Evolutionary conservation across 2,329 filamentous ascomycete genomes (phyloP).

Genomic region (Ambrosiella xylebori): DNA sequence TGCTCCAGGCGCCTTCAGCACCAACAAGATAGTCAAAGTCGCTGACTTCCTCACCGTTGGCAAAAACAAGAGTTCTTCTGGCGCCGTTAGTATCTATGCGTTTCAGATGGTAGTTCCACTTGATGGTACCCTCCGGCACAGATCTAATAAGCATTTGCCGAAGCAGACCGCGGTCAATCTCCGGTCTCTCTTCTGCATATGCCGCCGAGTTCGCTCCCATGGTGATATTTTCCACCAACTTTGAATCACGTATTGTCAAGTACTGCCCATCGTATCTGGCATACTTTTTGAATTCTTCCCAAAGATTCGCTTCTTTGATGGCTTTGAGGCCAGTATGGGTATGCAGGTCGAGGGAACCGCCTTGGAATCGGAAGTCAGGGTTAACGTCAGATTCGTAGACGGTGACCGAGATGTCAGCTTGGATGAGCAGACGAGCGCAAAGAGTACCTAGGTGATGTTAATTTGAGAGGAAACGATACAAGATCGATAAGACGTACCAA

Average conservation of each 20-base stretch:
- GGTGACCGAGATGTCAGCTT: conserved; percentile 27
- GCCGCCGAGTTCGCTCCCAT: conserved; percentile 18
- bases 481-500: conserved; percentile 18
- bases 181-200: conserved; percentile 24
- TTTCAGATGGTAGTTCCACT: conserved; percentile 28
- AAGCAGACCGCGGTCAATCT: conserved; percentile 34
- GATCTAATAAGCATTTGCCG: conserved; percentile 28
- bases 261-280: conserved; percentile 36
- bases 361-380: conserved; percentile 29
- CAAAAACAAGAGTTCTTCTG: conserved; percentile 23
- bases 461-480: not conserved
- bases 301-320: conserved; percentile 31
- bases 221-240: conserved; percentile 11
- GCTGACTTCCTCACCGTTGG: conserved; percentile 17
- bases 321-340: conserved; percentile 32
- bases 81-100: conserved; percentile 19
- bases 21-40: conserved; percentile 25
- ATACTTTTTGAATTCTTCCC: conserved; percentile 30
- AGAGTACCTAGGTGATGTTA: conserved; percentile 22
- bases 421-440: conserved; percentile 33
- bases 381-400: conserved; percentile 33
- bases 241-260: conserved; percentile 26
- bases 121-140: conserved; percentile 27
- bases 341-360: conserved; percentile 38
- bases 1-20: conserved; percentile 24